A percentile compares a stretch with the other conserved stretches of the same genome.
Conservation (phyloP, 78 protist genomes). For the Trichosphaerium sp. region DNA sequence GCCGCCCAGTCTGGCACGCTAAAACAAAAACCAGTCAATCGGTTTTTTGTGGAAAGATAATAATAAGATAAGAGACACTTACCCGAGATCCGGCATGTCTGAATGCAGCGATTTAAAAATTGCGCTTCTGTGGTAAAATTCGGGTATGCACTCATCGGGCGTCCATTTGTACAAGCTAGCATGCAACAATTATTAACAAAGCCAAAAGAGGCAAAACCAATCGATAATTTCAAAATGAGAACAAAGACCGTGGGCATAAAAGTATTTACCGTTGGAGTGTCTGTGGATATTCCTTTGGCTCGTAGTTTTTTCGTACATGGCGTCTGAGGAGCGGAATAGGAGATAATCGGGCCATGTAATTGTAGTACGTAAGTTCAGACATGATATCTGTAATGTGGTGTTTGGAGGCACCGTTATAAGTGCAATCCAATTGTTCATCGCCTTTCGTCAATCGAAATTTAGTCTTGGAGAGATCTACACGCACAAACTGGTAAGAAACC, state of each 20-base stretch:
- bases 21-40: not conserved
- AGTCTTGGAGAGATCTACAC: slow-evolving; percentile 44
- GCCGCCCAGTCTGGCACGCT: not conserved
- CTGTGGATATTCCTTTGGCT: slow-evolving; percentile 68
- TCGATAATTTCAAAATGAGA: too few species aligned
- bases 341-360: slow-evolving; percentile 64
- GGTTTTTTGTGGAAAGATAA: not conserved
- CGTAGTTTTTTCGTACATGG: slow-evolving; percentile 59
- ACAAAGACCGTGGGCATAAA: too few species aligned
- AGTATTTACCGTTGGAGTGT: slow-evolving; percentile 56
- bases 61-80: slow-evolving; percentile 5
- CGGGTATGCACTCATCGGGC: slow-evolving; percentile 82
- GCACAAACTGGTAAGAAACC: too few species aligned
- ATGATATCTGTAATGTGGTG: slow-evolving; percentile 68
- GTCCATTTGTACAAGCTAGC: slow-evolving; percentile 66
- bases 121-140: slow-evolving; percentile 56
- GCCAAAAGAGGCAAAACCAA: too few species aligned
- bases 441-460: slow-evolving; percentile 69
- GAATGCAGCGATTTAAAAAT: slow-evolving; percentile 54
- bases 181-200: too few species aligned
- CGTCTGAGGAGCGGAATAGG: slow-evolving; percentile 47
- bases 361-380: slow-evolving; percentile 57
- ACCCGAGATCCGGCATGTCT: slow-evolving; percentile 66
- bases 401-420: slow-evolving; percentile 12
- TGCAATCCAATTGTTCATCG: slow-evolving; percentile 63